Evolutionary conservation across 208 protist species (phyloP).

Genomic region (Acanthamoeba healyi): DNA sequence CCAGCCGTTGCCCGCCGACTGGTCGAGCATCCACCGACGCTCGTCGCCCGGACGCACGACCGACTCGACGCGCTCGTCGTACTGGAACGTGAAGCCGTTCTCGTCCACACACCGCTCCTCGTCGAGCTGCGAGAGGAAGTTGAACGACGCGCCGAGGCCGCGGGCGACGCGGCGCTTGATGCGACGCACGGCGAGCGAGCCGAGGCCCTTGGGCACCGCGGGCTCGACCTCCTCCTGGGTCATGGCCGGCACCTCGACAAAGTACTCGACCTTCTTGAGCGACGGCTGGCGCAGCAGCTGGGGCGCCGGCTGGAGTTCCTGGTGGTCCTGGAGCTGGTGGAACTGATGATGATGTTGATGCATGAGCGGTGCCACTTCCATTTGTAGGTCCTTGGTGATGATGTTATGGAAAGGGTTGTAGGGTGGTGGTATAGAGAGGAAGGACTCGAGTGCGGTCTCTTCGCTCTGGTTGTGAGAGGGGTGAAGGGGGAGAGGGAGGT

Average conservation of each 20-base stretch:
- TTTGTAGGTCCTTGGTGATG: neutral
- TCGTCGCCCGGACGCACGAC: neutral
- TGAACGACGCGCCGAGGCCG: slow-evolving; percentile 8
- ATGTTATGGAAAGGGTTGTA: neutral
- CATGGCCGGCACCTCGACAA: neutral
- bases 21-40: slow-evolving; percentile 15
- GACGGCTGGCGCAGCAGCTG: slow-evolving; percentile 22
- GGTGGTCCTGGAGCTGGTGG: too few relatives aligned
- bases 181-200: neutral
- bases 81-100: slow-evolving; percentile 13
- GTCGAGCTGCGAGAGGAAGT: slow-evolving; percentile 29
- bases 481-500: neutral
- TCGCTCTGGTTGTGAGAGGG: neutral
- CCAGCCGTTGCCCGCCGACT: neutral
- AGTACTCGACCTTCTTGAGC: slow-evolving; percentile 59
- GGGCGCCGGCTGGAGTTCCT: slow-evolving; percentile 13
- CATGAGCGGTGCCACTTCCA: slow-evolving; percentile 10
- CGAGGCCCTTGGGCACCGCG: neutral
- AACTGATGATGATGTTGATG: neutral
- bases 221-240: neutral
- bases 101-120: neutral
- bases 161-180: neutral
- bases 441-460: slow-evolving; percentile 20
- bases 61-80: neutral
- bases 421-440: neutral